A percentile compares a stretch with the other conserved stretches of the same genome.
Conservation (phyloP, 257 asterid species). For the Rehmannia glutinosa region DNA sequence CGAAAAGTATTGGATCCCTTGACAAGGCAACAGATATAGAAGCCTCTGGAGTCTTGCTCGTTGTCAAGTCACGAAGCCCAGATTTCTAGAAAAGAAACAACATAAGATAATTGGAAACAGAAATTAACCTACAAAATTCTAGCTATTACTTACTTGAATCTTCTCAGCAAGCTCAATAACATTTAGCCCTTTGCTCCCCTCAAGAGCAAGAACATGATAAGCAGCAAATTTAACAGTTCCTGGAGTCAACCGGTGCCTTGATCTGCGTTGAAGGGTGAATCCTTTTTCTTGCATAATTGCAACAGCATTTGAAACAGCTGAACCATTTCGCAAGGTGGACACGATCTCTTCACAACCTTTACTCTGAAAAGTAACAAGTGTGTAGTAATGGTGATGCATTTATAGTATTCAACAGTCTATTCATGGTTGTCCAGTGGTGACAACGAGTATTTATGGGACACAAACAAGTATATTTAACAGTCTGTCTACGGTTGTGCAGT, state of each 20-base stretch:
- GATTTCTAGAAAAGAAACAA: constrained; percentile 55
- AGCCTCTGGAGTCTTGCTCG: constrained; percentile 99
- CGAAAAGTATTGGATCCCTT: constrained; percentile 94
- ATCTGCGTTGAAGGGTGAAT: constrained; percentile 62
- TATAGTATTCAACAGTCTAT: constrained; percentile 1
- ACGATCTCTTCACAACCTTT: constrained; percentile 92
- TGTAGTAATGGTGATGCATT: constrained; percentile 11
- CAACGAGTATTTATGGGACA: not conserved
- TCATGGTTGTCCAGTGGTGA: not conserved
- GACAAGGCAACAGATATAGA: constrained; percentile 99
- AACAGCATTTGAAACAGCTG: constrained; percentile 91
- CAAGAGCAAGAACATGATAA: constrained; percentile 98
- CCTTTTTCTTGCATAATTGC: constrained; percentile 97
- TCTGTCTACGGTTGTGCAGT: not conserved
- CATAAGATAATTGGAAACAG: constrained; percentile 18
- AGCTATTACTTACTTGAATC: constrained; percentile 71
- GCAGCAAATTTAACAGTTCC: constrained; percentile 99
- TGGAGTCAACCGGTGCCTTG: constrained; percentile 94
- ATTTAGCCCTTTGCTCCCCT: constrained; percentile 92
- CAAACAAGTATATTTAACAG: not conserved
- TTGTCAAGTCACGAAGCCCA: constrained; percentile 92
- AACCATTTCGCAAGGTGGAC: constrained; percentile 83
- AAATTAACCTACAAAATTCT: not conserved
- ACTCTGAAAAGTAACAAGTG: constrained; percentile 42
- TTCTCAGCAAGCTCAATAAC: constrained; percentile 94